Evolutionary conservation across 2,329 filamentous ascomycete species (phyloP).

Genomic region (Fusarium sarcochroum): DNA sequence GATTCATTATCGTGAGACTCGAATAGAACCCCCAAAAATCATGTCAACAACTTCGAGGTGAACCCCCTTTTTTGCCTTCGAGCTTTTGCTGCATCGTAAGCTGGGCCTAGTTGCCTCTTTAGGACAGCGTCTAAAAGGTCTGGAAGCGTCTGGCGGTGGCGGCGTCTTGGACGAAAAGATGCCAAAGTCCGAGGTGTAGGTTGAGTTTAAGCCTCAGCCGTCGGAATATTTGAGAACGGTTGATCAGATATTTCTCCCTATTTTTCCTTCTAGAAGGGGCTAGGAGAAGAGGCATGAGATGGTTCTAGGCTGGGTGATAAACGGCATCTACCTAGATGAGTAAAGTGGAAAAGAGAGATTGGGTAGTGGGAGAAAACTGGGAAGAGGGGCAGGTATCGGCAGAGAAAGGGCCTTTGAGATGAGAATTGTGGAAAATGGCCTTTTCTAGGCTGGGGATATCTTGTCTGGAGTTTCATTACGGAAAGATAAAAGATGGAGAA

Average conservation of each 20-base stretch:
- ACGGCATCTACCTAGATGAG: too few relatives aligned
- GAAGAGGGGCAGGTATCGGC: not conserved
- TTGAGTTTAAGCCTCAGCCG: slow-evolving; percentile 19
- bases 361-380: not conserved
- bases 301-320: not conserved
- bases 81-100: slow-evolving; percentile 5
- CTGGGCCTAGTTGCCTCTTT: slow-evolving; percentile 22
- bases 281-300: not conserved
- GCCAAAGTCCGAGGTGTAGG: not conserved
- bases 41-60: not conserved
- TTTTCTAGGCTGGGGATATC: slow-evolving; percentile 16
- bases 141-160: slow-evolving; percentile 42
- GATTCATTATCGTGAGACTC: slow-evolving; percentile 11
- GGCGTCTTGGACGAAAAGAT: slow-evolving; percentile 3
- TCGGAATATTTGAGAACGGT: slow-evolving; percentile 10
- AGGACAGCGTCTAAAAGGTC: slow-evolving; percentile 16
- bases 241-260: slow-evolving; percentile 1
- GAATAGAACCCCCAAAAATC: not conserved
- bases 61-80: slow-evolving; percentile 2
- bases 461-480: not conserved
- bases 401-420: not conserved
- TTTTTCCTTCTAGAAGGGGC: slow-evolving; percentile 13
- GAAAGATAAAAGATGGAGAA: slow-evolving; percentile 32
- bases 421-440: slow-evolving; percentile 25
- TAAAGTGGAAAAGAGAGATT: not conserved